A percentile compares a stretch with the other conserved stretches of the same genome.
Evolutionary conservation across 495 filamentous ascomycete genomes (phyloP).

Genomic region (Haplographium delicatum): DNA sequence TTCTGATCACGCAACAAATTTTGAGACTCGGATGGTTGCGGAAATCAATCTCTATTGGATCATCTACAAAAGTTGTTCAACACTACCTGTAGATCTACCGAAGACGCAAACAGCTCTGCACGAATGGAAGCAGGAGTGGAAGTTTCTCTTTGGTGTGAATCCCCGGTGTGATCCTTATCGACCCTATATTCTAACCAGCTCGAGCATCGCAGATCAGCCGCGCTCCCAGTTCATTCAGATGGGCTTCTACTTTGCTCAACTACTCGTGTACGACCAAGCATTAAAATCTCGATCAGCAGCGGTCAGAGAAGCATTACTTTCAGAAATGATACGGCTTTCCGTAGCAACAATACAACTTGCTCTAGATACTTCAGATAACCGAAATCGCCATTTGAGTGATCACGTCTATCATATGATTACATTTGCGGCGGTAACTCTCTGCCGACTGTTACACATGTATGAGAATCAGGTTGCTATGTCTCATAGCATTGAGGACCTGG

Average conservation of each 20-base stretch:
- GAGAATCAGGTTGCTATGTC: constrained; percentile 29
- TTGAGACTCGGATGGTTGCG: constrained; percentile 42
- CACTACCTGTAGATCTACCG: constrained; percentile 28
- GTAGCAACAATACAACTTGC: constrained; percentile 38
- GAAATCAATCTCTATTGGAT: constrained; percentile 42
- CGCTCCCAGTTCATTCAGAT: constrained; percentile 43
- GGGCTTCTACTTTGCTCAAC: constrained; percentile 43
- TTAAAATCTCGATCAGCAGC: constrained; percentile 33
- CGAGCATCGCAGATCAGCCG: constrained; percentile 40
- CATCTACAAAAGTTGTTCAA: constrained; percentile 32
- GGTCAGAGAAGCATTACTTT: constrained; percentile 33
- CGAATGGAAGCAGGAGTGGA: constrained; percentile 38
- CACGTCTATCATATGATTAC: constrained; percentile 48
- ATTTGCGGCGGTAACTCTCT: constrained; percentile 39
- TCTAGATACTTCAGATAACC: constrained; percentile 41
- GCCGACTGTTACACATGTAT: constrained; percentile 34
- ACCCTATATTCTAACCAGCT: neutral
- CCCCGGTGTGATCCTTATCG: neutral
- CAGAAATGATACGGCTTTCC: constrained; percentile 40
- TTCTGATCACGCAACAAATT: constrained; percentile 38
- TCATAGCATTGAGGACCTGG: constrained; percentile 30
- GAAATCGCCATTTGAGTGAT: constrained; percentile 40
- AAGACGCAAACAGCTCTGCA: constrained; percentile 32
- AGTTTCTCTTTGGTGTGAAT: constrained; percentile 33
- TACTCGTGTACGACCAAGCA: constrained; percentile 37